Conservation (phyloP, 2,329 filamentous ascomycete genomes). For the Raffaelea deltoideospora region DNA sequence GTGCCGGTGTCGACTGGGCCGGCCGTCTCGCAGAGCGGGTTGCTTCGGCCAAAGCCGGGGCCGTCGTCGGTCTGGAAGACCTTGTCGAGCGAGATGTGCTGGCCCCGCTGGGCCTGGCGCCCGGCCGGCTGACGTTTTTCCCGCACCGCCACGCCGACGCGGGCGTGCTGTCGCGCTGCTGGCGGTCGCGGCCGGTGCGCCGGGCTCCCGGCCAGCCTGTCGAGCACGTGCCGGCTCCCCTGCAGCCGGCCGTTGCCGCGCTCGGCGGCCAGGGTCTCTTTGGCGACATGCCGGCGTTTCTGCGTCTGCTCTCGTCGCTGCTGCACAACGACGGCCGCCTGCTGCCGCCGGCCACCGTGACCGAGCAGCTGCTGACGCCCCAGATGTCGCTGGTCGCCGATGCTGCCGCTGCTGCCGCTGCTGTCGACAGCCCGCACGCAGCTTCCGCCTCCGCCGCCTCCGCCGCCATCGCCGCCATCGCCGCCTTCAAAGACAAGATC, state of each 20-base stretch:
- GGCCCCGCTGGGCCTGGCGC: conserved; percentile 7
- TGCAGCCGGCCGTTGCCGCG: background rate
- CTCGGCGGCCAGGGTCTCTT: conserved; percentile 21
- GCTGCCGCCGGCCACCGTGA: conserved; percentile 23
- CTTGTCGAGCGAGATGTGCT: conserved; percentile 6
- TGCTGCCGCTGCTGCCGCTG: no score
- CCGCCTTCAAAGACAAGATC: conserved; percentile 14
- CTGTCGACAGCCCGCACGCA: background rate
- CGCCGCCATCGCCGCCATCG: conserved; percentile 10
- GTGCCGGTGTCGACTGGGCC: conserved; percentile 9
- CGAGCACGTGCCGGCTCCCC: background rate
- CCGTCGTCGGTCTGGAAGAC: conserved; percentile 4
- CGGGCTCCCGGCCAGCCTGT: conserved; percentile 6
- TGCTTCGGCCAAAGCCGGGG: background rate
- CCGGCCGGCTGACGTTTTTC: conserved; percentile 7
- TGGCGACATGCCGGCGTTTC: conserved; percentile 23
- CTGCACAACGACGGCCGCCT: conserved; percentile 32
- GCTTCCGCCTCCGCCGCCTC: conserved; percentile 8
- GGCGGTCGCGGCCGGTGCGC: conserved; percentile 8
- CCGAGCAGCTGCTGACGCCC: conserved; percentile 27
- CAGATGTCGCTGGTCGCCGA: no score
- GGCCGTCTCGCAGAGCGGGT: conserved; percentile 8
- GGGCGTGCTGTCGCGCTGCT: conserved; percentile 4
- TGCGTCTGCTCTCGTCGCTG: conserved; percentile 28
- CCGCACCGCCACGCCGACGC: conserved; percentile 7